These are phyloP conservation scores for Apiotrichum montevideense DNA, from an alignment of 1,284 basidiomycete genomes.

Conservation along the genomic window DNA sequence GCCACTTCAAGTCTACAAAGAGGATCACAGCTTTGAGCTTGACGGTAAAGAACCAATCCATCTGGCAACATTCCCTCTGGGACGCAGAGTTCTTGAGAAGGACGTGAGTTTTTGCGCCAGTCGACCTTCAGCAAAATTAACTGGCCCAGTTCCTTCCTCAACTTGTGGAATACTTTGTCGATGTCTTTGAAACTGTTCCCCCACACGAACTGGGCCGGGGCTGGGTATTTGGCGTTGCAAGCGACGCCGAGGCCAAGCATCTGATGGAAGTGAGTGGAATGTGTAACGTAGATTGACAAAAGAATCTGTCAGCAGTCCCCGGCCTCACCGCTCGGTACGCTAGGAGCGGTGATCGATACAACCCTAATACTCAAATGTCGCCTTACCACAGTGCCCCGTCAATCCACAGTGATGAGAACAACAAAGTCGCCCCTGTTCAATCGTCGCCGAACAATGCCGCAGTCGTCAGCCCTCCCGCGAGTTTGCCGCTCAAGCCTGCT, in stretches of 20 bases:
- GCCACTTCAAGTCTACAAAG: neutral
- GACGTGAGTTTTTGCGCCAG: slow-evolving; percentile 22
- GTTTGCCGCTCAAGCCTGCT: neutral
- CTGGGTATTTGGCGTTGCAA: slow-evolving; percentile 16
- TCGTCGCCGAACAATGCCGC: too few species aligned
- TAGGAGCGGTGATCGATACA: neutral
- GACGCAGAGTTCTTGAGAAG: slow-evolving; percentile 18
- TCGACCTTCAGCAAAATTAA: neutral
- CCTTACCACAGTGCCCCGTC: neutral
- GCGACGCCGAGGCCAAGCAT: slow-evolving; percentile 12
- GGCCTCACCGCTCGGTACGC: neutral
- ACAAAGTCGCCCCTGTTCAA: too few species aligned
- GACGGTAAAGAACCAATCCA: neutral
- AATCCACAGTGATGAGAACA: too few species aligned
- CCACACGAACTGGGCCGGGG: slow-evolving; percentile 14
- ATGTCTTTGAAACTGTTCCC: slow-evolving; percentile 20
- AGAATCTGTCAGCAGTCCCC: neutral
- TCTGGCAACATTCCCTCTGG: slow-evolving; percentile 10
- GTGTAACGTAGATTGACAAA: slow-evolving; percentile 3
- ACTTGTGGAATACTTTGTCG: slow-evolving; percentile 27
- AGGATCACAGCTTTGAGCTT: neutral
- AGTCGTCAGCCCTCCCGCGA: neutral
- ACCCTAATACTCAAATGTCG: too few species aligned
- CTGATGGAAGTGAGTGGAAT: slow-evolving; percentile 5
- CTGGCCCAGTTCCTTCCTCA: slow-evolving; percentile 23